Base-by-base conservation (phyloP, 2,329 filamentous ascomycete genomes). In the Aspergillus tanneri region DNA sequence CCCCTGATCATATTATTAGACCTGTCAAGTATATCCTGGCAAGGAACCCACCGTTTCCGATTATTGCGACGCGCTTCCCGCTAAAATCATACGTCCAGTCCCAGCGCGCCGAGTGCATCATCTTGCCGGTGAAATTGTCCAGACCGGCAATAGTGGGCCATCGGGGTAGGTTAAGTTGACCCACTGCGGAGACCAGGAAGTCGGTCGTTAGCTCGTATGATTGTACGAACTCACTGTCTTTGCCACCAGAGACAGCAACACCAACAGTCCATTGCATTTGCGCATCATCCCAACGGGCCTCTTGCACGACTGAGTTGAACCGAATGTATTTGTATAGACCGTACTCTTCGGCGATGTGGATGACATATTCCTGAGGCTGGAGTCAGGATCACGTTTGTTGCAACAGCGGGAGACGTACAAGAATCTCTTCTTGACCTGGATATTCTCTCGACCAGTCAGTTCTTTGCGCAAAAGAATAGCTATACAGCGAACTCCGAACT, bases 401-500 rank as follows among this genome's bases (percentile, higher is more conserved):
- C n/a, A n/a, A n/a, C n/a, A n/a, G 14, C 11, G 10, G 6, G 28
- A 10, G 21, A 35, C 30, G 9, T 56, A 77, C 71, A 25, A 80
- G 68, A 16, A 84, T 81, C 59, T 84, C 81, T 58, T 82, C 78
- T 55, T 84, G 81, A 0, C 78, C 77, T 0, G 81, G 77, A 56
- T 82, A 84, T 45, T 81, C 73, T 14, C 78, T 67, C 1, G 77
- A 76, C 81, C 81, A 83, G 53, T 77, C 70, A 2, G 78, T 68
- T 43, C 83, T 83, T 43, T 81, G 79, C 27, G 79, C 80, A 56
- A 84, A 85, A 5, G 78, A 82, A 62, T 77, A 83, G 35, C 74
- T 79, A 66, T 84, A 84, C 3, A 84, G 66, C 39, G 75, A 67
- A 25, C 73, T 77, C 72, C 73, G 77, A 8, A 82, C 77, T 70